Evolutionary conservation across 768 basidiomycete species (phyloP), one percentile per base, ranked within the genome.

Genomic region (Termitomyces sp.): DNA sequence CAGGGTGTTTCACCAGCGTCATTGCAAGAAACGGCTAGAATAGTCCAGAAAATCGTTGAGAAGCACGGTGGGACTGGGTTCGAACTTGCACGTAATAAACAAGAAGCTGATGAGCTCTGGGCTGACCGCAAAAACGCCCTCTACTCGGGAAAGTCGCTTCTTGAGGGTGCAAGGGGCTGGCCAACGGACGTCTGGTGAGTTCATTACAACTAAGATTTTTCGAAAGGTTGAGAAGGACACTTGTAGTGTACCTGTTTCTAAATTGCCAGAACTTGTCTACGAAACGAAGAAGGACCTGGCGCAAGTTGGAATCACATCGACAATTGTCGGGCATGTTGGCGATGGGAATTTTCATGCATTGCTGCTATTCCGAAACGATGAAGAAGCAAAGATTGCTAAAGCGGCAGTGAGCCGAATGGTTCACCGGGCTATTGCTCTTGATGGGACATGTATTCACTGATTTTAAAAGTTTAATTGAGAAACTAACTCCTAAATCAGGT

Each of bases 41-140:
- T 87, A 16, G 84, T 88, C 26, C 75, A 84, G 61, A 72, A 71
- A 49, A 76, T 92, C 32, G 78, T 82, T 9, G 76, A 79, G 68
- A 82, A 80, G 65, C 79, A 94, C 57, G 88, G 88, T 0, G 89
- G 87, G 3, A 80, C 78, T 9, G 81, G 82, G 5, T 90, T 91
- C 58, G 74, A 81, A 62, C 78, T 92, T 14, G 89, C 91, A 0
- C 79, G 77, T 51, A 76, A 72, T 34, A 78, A 85, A 13, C 73
- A 82, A 53, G 90, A 93, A 62, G 90, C 91, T 0, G 75, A 76
- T 4, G 82, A 82, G 39, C 69, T 95, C n/a, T 95, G 93, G 89
- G 72, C 77, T 47, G 85, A 87, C 60, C 72, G 88, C 53, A 90
- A 89, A 75, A 87, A 88, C 56, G 87, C 82, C 20, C 77, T 80